Base-by-base conservation (phyloP, 148 eudicot genomes). In the Cornus kousa region DNA sequence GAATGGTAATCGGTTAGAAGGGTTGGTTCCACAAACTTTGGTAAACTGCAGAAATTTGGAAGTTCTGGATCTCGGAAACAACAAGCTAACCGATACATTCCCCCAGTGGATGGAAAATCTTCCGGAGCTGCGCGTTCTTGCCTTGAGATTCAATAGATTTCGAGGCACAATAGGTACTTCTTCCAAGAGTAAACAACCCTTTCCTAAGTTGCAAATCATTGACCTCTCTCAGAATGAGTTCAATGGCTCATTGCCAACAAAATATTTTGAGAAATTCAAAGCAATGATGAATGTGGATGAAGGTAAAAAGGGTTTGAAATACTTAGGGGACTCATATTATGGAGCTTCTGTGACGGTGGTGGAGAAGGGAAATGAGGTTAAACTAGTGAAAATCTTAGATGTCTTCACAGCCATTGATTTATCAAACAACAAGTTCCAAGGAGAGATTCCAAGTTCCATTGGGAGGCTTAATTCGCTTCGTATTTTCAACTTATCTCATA, bases 401-500 rank as follows among this genome's bases (percentile, higher is more conserved):
- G 35, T 73, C 17, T 57, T 72, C 12, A 71, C 77, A 16, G 48
- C 73, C 16, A 74, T 80, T 22, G 77, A 80, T 48, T 35, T 80
- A 53, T 80, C 82, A 1, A 74, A 55, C 73, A 87, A 87, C 14
- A 79, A 13, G 8, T 87, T 87, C 23, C 22, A 43, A 2, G 87
- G 85, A 2, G 78, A 78, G 17, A 80, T 87, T 35, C 82, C 85
- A 7, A 78, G 55, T 1, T 48, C 64, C 60, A 78, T 87, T 0
- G 85, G 84, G 4, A 33, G 78, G 5, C 57, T 87, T 0, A 68
- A 68, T 20, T 69, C 79, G 5, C 72, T 84, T 3, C 76, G 68
- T 8, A 23, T 48, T n/a, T 83, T 87, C 46, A 84, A 87, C 81
- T 76, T 87, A 13, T 87, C 89, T 17, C 78, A 84, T 72, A 87